These are phyloP conservation scores for Blastobotrys ciferrii DNA, from an alignment of 1,139 yeast species.

Conservation along the genomic window DNA sequence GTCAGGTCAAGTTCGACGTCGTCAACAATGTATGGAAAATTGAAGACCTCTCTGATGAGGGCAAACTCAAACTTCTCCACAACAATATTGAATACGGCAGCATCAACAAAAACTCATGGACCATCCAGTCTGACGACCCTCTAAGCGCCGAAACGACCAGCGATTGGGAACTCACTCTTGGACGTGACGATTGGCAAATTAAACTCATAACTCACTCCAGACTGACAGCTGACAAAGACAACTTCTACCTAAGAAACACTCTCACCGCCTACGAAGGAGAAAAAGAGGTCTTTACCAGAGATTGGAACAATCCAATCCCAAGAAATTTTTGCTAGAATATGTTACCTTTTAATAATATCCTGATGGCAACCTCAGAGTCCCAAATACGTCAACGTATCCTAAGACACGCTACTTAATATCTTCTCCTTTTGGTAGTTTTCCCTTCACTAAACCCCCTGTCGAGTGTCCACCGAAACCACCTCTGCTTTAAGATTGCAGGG, in stretches of 20 bases:
- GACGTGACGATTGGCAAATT: constrained; percentile 11
- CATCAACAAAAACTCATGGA: constrained; percentile 8
- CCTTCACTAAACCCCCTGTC: no score
- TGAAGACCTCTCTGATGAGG: constrained; percentile 12
- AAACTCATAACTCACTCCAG: constrained; percentile 6
- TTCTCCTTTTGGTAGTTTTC: no score
- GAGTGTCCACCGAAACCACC: no score
- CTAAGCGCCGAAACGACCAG: constrained; percentile 8
- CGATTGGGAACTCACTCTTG: constrained; percentile 11
- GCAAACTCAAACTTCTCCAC: constrained; percentile 6
- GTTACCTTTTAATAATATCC: not conserved
- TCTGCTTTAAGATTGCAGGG: no score
- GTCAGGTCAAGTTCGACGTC: constrained; percentile 6
- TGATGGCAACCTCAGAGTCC: not conserved
- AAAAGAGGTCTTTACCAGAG: constrained; percentile 6
- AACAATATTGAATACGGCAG: constrained; percentile 12
- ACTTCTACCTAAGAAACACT: constrained; percentile 10
- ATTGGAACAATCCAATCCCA: constrained; percentile 8
- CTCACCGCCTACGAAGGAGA: constrained; percentile 9
- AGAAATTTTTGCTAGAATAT: constrained; percentile 5
- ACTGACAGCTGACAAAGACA: constrained; percentile 9
- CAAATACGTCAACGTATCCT: no score
- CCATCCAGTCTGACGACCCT: constrained; percentile 11
- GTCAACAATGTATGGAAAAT: constrained; percentile 10
- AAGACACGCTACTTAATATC: no score